Percentiles rank a stretch among this genome's conserved stretches.
These are phyloP conservation scores for Boletus sp. DNA, from an alignment of 768 basidiomycete species.

Conservation along the genomic window DNA sequence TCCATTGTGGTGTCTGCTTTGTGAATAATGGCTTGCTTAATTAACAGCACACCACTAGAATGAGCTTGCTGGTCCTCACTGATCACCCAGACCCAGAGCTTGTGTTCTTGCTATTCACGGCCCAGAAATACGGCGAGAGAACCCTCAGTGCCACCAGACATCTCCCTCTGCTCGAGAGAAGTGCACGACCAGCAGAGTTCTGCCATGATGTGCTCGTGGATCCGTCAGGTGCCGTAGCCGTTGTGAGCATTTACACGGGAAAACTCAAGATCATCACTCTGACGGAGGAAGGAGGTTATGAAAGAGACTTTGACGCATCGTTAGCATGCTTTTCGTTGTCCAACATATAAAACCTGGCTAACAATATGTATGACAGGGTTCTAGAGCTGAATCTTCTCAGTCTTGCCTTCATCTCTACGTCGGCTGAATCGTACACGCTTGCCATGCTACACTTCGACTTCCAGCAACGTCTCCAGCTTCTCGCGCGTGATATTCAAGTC, in stretches of 20 bases:
- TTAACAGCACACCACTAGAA: constrained; percentile 31
- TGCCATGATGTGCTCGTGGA: constrained; percentile 68
- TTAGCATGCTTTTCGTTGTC: constrained; percentile 35
- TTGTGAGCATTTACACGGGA: constrained; percentile 65
- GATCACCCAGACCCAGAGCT: constrained; percentile 78
- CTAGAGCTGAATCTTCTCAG: constrained; percentile 68
- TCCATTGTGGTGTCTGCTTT: background rate
- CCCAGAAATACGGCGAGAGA: constrained; percentile 31
- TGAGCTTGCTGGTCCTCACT: constrained; percentile 59
- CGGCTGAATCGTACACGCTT: constrained; percentile 45
- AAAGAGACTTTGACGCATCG: constrained; percentile 62
- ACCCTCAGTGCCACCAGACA: constrained; percentile 41
- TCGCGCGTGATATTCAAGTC: constrained; percentile 53
- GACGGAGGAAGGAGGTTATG: constrained; percentile 47
- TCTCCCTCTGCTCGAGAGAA: constrained; percentile 54
- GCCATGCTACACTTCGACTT: constrained; percentile 70
- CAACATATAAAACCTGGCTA: background rate
- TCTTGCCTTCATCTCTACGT: constrained; percentile 52
- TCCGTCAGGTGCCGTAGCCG: constrained; percentile 54
- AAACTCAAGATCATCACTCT: constrained; percentile 65
- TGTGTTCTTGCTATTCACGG: constrained; percentile 54
- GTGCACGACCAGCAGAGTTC: constrained; percentile 64
- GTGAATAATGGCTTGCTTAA: constrained; percentile 5
- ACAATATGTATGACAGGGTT: constrained; percentile 38
- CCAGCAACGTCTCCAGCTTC: constrained; percentile 56